These are phyloP conservation scores for Metschnikowia cerradonensis DNA, from an alignment of 805 yeast genomes.

Conservation along the genomic window DNA sequence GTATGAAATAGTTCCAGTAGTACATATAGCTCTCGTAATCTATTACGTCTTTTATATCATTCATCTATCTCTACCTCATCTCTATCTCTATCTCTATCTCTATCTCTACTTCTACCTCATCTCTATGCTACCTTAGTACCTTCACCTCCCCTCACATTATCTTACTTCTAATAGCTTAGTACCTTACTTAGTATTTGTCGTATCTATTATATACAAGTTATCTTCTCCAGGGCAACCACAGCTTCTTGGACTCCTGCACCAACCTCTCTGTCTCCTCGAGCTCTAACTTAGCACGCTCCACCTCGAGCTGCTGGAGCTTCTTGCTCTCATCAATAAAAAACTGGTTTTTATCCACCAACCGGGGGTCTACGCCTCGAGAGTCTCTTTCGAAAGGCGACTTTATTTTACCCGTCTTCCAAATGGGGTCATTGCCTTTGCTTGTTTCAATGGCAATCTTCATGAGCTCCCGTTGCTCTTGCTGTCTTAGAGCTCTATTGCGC, in stretches of 20 bases:
- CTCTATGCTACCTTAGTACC: no score
- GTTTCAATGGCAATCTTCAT: conserved; percentile 65
- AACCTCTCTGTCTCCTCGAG: conserved; percentile 16
- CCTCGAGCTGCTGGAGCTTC: conserved; percentile 31
- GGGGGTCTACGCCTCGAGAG: conserved; percentile 31
- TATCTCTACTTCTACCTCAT: no score
- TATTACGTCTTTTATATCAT: no score
- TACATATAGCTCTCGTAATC: no score
- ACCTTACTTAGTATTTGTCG: no score
- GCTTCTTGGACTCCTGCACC: conserved; percentile 21
- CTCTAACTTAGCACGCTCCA: conserved; percentile 17
- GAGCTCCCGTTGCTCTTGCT: conserved; percentile 63
- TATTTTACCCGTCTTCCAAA: conserved; percentile 76
- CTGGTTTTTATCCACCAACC: conserved; percentile 40
- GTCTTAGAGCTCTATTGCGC: conserved; percentile 55
- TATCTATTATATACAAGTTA: not conserved
- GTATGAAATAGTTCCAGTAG: no score
- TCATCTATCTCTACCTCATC: no score
- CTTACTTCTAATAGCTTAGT: no score
- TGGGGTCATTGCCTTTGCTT: conserved; percentile 66
- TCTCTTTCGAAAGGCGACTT: conserved; percentile 63
- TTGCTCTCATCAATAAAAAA: conserved; percentile 48
- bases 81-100: no score
- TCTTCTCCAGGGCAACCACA: conserved; percentile 19
- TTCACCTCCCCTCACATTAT: no score